Evolutionary conservation across 192 early-diverging fungal genomes (phyloP).

Genomic region (Obelidium mucronatum): DNA sequence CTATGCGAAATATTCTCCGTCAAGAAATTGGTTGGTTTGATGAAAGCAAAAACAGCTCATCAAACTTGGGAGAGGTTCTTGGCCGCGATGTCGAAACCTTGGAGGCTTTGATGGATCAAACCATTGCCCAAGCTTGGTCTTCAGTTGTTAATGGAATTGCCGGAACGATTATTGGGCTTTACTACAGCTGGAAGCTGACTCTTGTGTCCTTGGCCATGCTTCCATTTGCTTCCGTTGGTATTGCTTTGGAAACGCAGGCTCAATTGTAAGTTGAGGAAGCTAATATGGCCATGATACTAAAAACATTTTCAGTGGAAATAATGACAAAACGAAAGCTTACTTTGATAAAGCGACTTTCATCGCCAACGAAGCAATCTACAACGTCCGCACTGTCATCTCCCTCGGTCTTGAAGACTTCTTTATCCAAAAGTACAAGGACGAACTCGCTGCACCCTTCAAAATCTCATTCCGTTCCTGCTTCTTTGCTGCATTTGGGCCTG

Average conservation of each 20-base stretch:
- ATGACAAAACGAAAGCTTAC: slow-evolving; percentile 65
- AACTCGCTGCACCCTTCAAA: slow-evolving; percentile 72
- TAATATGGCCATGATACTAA: background rate
- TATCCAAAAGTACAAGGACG: slow-evolving; percentile 65
- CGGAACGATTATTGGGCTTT: slow-evolving; percentile 51
- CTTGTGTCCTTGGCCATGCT: slow-evolving; percentile 63
- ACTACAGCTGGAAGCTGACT: slow-evolving; percentile 82
- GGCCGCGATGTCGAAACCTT: slow-evolving; percentile 60
- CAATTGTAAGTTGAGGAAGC: background rate
- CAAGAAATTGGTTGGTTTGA: slow-evolving; percentile 94
- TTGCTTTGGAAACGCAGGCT: slow-evolving; percentile 39
- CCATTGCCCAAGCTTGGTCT: slow-evolving; percentile 43
- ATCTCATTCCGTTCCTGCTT: slow-evolving; percentile 68
- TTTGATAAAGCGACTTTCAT: slow-evolving; percentile 83
- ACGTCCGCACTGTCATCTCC: slow-evolving; percentile 87
- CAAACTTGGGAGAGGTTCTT: slow-evolving; percentile 48
- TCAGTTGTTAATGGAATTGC: slow-evolving; percentile 46
- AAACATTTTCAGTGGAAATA: slow-evolving; percentile 11
- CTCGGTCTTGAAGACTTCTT: slow-evolving; percentile 79
- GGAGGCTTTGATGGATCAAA: slow-evolving; percentile 21
- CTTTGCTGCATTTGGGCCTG: slow-evolving; percentile 74
- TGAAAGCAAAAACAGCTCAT: slow-evolving; percentile 71
- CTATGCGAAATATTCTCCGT: slow-evolving; percentile 75
- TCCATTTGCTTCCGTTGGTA: slow-evolving; percentile 46
- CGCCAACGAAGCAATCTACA: slow-evolving; percentile 83